These are phyloP conservation scores for Bipolaris gigantea DNA, from an alignment of 2,329 filamentous ascomycete species.

Conservation along the genomic window DNA sequence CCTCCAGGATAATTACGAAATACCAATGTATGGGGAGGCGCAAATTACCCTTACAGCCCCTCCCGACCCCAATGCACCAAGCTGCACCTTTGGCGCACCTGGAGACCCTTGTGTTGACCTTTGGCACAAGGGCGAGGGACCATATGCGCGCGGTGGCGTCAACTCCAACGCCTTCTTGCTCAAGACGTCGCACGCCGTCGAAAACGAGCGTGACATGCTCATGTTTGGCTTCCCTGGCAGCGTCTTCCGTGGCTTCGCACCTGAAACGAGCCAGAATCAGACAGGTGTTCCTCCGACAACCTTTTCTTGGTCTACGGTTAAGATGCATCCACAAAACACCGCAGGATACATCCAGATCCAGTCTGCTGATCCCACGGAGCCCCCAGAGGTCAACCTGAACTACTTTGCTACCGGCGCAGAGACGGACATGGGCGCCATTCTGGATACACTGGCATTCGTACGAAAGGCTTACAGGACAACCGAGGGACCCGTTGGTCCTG, in stretches of 20 bases:
- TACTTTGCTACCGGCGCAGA: constrained; percentile 53
- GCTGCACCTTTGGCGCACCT: constrained; percentile 24
- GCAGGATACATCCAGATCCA: constrained; percentile 61
- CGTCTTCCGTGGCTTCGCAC: constrained; percentile 55
- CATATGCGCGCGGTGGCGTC: constrained; percentile 48
- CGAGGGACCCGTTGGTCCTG: constrained; percentile 50
- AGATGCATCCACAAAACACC: constrained; percentile 63
- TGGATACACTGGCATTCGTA: constrained; percentile 57
- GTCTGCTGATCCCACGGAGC: constrained; percentile 62
- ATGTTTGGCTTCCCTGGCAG: constrained; percentile 53
- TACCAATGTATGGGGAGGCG: constrained; percentile 56
- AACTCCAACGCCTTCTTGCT: constrained; percentile 57
- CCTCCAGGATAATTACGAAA: constrained; percentile 31
- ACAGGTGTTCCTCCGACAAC: constrained; percentile 13
- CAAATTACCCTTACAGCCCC: constrained; percentile 4
- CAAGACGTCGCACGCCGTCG: constrained; percentile 44
- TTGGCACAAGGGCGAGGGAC: constrained; percentile 22
- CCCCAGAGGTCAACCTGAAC: constrained; percentile 56
- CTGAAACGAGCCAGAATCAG: constrained; percentile 50
- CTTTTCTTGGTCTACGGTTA: constrained; percentile 55
- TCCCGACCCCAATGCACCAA: constrained; percentile 8
- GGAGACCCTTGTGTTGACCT: constrained; percentile 24
- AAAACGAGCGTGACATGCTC: constrained; percentile 55
- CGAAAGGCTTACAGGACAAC: constrained; percentile 58
- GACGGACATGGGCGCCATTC: constrained; percentile 54